Conservation (phyloP, 1,139 yeast species). For the Dujonia santamariae region DNA sequence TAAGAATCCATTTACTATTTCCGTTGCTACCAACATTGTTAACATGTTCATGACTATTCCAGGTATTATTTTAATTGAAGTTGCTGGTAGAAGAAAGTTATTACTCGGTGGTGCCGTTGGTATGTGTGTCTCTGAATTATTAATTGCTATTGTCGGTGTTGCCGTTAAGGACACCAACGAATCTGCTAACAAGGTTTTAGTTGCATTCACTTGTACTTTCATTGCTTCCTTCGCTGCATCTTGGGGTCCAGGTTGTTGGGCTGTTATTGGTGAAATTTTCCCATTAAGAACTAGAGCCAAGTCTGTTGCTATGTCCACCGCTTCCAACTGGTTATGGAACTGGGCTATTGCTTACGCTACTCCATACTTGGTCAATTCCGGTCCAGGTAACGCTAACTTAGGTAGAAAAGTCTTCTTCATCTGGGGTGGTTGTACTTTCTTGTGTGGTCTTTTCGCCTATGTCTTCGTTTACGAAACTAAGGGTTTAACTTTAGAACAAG, state of each 20-base stretch:
- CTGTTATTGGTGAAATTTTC: conserved; percentile 69
- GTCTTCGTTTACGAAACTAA: conserved; percentile 44
- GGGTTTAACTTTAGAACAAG: conserved; percentile 59
- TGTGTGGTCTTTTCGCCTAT: conserved; percentile 42
- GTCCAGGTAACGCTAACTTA: conserved; percentile 60
- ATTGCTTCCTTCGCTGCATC: conserved; percentile 73
- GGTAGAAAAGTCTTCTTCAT: conserved; percentile 70
- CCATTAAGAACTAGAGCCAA: conserved; percentile 72
- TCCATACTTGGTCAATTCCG: conserved; percentile 66
- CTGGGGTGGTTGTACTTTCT: conserved; percentile 66
- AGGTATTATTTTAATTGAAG: conserved; percentile 59
- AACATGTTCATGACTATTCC: conserved; percentile 37
- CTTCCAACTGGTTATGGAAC: conserved; percentile 80
- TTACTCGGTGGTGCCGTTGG: conserved; percentile 61
- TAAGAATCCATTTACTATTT: conserved; percentile 33
- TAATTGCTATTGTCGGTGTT: conserved; percentile 66
- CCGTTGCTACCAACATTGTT: conserved; percentile 36
- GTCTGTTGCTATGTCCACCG: conserved; percentile 69
- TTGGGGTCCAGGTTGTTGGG: conserved; percentile 85
- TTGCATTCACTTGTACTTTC: conserved; percentile 68
- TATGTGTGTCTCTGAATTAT: conserved; percentile 59
- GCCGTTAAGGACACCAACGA: conserved; percentile 40
- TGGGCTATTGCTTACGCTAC: conserved; percentile 71
- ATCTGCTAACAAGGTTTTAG: conserved; percentile 27
- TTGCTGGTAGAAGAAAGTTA: conserved; percentile 62